Evolutionary conservation across 192 early-diverging fungal genomes (phyloP).

Genomic region (Coemansia erecta): DNA sequence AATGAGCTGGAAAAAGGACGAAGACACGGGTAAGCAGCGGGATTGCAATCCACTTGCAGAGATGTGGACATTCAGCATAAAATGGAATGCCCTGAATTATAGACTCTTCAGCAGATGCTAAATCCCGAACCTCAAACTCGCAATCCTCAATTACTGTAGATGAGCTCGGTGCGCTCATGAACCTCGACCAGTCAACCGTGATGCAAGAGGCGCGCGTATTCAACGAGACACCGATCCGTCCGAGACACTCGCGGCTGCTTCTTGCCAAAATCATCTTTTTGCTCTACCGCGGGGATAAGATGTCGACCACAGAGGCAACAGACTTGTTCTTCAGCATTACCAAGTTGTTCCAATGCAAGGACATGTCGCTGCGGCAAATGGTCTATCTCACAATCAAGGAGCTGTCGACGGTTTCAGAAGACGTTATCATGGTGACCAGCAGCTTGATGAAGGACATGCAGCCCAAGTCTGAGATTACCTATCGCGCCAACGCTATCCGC

Average conservation of each 20-base stretch:
- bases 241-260: conserved; percentile 87
- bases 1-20: conserved; percentile 55
- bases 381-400: conserved; percentile 98
- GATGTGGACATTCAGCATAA: neutral
- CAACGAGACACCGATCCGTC: conserved; percentile 94
- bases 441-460: conserved; percentile 97
- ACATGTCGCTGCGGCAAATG: conserved; percentile 94
- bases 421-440: conserved; percentile 97
- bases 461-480: conserved; percentile 85
- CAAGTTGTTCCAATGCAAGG: conserved; percentile 94
- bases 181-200: conserved; percentile 89
- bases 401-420: conserved; percentile 85
- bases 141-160: conserved; percentile 41
- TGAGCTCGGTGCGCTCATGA: conserved; percentile 77
- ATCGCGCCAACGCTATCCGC: conserved; percentile 94
- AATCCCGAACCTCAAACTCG: neutral
- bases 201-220: conserved; percentile 96
- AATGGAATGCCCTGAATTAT: neutral
- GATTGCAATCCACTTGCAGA: neutral
- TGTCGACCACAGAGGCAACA: conserved; percentile 94
- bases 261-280: conserved; percentile 94
- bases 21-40: conserved; percentile 39
- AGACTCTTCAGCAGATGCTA: neutral
- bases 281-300: conserved; percentile 83
- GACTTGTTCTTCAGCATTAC: conserved; percentile 97